Conservation (phyloP, 805 yeast species). For the Myxozyma geophila region DNA sequence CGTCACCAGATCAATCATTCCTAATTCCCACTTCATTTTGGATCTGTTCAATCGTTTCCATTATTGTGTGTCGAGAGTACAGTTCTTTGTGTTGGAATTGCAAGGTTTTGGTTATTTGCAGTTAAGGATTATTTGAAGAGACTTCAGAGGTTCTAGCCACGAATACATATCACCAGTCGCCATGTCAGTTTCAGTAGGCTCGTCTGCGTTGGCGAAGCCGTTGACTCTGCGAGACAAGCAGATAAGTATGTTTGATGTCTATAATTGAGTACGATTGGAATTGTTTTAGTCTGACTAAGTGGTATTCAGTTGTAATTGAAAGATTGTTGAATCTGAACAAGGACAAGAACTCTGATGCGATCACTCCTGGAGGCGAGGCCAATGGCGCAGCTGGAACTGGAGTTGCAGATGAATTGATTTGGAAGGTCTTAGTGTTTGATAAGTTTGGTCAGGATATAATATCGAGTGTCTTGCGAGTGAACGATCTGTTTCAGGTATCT, state of each 20-base stretch:
- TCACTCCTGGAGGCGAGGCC: slow-evolving; percentile 48
- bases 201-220: background rate
- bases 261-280: background rate
- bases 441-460: slow-evolving; percentile 78
- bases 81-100: too few species aligned
- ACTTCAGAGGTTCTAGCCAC: slow-evolving; percentile 5
- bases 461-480: slow-evolving; percentile 89
- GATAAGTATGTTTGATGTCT: slow-evolving; percentile 25
- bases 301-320: slow-evolving; percentile 57
- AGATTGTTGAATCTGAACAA: slow-evolving; percentile 84
- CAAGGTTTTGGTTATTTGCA: background rate
- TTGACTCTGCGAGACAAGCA: slow-evolving; percentile 35
- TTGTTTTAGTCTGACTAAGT: background rate
- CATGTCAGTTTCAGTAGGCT: slow-evolving; percentile 9
- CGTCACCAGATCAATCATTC: too few species aligned
- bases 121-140: background rate
- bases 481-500: slow-evolving; percentile 66
- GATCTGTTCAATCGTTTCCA: too few species aligned
- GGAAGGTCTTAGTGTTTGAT: slow-evolving; percentile 93
- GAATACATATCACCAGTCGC: background rate
- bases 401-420: slow-evolving; percentile 65
- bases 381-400: slow-evolving; percentile 50
- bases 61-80: too few species aligned
- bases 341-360: slow-evolving; percentile 47
- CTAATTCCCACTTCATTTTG: too few species aligned